Percentiles rank a stretch among this genome's conserved stretches.
phyloP scores from a whole-genome alignment of 805 yeast species.

The Wickerhamomyces xylosicus region DNA sequence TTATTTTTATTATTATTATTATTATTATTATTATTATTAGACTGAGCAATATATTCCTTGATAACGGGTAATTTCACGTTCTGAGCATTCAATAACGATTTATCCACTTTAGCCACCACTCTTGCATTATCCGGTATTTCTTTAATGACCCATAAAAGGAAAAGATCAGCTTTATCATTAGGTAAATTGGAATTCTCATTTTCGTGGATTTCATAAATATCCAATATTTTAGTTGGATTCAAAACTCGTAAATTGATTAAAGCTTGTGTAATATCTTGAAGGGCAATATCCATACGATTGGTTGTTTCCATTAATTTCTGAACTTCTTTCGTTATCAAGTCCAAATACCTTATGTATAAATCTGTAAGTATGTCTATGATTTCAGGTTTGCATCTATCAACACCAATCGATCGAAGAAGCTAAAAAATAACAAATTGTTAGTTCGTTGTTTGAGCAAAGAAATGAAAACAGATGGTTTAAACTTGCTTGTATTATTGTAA shows the following conservation, averaged over 20 bases:
- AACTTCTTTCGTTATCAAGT: conserved; percentile 41
- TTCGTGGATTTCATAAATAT: conserved; percentile 40
- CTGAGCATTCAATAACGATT: conserved; percentile 13
- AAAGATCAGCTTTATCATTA: conserved; percentile 15
- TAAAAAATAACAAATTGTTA: no score
- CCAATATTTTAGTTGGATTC: conserved; percentile 45
- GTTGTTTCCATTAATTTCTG: conserved; percentile 37
- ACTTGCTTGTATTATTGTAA: conserved; percentile 38
- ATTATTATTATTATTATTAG: background rate
- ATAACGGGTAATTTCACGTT: conserved; percentile 10
- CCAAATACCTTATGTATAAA: conserved; percentile 54
- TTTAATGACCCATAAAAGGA: conserved; percentile 48
- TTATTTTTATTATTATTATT: conserved; percentile 8
- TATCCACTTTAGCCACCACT: conserved; percentile 23
- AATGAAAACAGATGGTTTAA: background rate
- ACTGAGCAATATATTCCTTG: conserved; percentile 20
- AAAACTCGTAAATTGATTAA: conserved; percentile 53
- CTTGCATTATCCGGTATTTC: conserved; percentile 34
- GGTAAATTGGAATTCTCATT: conserved; percentile 36
- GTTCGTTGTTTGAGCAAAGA: no score
- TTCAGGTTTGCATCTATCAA: conserved; percentile 65
- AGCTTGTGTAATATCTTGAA: conserved; percentile 68
- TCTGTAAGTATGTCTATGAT: conserved; percentile 74
- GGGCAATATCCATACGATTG: conserved; percentile 32
- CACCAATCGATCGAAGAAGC: conserved; percentile 70